Evolutionary conservation across 441 rosid genomes (phyloP).

Genomic region (Gossypium gossypioides): DNA sequence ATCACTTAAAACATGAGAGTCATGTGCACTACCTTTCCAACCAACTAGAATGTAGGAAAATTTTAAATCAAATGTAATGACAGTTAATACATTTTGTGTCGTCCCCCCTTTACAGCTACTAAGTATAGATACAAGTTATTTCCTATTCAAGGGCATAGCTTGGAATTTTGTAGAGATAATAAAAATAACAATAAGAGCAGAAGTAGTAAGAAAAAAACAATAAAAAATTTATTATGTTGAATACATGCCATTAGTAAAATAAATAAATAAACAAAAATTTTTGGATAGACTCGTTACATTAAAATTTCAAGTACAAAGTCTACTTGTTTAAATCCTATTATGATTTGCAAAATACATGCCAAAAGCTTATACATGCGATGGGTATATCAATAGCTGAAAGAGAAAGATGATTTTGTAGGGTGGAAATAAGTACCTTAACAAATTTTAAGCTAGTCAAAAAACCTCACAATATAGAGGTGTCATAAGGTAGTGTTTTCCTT

Average conservation of each 20-base stretch:
- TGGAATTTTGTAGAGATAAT: background rate
- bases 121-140: background rate
- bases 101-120: background rate
- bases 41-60: too few relatives aligned
- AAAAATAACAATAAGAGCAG: background rate
- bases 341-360: background rate
- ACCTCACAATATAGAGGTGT: conserved; percentile 97
- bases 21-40: too few relatives aligned
- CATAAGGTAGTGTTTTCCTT: conserved; percentile 45
- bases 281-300: background rate
- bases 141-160: background rate
- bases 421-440: background rate
- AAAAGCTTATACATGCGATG: background rate
- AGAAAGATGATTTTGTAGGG: background rate
- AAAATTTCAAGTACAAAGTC: background rate
- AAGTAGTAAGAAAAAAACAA: background rate
- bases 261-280: background rate
- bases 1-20: too few relatives aligned
- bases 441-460: conserved; percentile 55
- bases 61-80: too few relatives aligned
- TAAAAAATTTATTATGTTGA: background rate
- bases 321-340: background rate
- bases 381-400: background rate
- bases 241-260: background rate
- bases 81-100: too few relatives aligned